These are phyloP conservation scores for Xylaria hypoxylon DNA, from an alignment of 2,329 filamentous ascomycete species.

Conservation along the genomic window DNA sequence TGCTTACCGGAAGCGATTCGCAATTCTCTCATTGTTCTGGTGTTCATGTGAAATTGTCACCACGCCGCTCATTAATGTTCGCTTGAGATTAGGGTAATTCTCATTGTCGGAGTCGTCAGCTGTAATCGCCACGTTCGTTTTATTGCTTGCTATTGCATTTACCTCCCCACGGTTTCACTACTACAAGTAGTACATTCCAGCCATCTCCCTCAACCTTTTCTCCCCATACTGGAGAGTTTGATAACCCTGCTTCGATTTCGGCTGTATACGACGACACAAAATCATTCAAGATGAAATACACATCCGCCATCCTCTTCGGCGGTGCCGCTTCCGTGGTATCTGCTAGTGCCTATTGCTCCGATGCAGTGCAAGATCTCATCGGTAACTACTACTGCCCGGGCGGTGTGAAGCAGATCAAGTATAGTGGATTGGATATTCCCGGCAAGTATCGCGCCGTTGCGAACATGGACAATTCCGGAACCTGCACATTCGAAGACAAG, in stretches of 20 bases:
- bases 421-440: constrained; percentile 68
- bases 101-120: constrained; percentile 35
- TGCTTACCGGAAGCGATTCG: constrained; percentile 46
- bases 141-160: constrained; percentile 22
- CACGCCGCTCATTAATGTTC: constrained; percentile 49
- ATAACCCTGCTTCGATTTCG: constrained; percentile 14
- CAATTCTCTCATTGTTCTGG: constrained; percentile 50
- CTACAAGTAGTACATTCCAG: constrained; percentile 30
- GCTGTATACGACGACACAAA: constrained; percentile 10
- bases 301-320: constrained; percentile 44
- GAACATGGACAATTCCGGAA: constrained; percentile 65
- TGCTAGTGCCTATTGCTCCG: constrained; percentile 41
- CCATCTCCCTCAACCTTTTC: constrained; percentile 10
- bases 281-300: constrained; percentile 45
- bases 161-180: constrained; percentile 4
- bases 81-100: constrained; percentile 29
- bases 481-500: constrained; percentile 65
- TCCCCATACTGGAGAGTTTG: constrained; percentile 11
- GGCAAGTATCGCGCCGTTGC: constrained; percentile 75
- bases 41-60: constrained; percentile 50
- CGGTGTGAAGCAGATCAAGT: constrained; percentile 73
- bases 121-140: constrained; percentile 44
- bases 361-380: constrained; percentile 43
- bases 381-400: constrained; percentile 48
- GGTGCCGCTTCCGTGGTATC: constrained; percentile 46